These are phyloP conservation scores for Nectriaceae sp. DNA, from an alignment of 2,329 filamentous ascomycete genomes.

Conservation along the genomic window DNA sequence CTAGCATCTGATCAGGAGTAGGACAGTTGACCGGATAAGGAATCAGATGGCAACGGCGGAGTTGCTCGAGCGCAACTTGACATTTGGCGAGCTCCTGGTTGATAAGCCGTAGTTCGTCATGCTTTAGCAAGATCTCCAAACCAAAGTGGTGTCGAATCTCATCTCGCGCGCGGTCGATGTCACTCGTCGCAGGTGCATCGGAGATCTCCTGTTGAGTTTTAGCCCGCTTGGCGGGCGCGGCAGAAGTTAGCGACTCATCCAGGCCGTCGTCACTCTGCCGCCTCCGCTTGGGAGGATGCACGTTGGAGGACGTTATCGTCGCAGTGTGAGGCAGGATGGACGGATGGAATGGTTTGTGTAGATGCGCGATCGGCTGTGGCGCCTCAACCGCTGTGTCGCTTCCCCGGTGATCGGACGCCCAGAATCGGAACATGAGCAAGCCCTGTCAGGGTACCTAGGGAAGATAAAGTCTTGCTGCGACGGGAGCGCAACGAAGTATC, in stretches of 20 bases:
- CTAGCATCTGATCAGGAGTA: constrained; percentile 66
- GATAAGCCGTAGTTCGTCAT: constrained; percentile 90
- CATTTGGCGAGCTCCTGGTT: constrained; percentile 97
- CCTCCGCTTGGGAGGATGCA: constrained; percentile 43
- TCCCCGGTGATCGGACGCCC: constrained; percentile 59
- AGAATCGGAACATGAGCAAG: constrained; percentile 64
- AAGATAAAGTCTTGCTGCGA: constrained; percentile 16
- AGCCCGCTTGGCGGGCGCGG: constrained; percentile 44
- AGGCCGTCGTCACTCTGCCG: constrained; percentile 36
- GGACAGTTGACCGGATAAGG: constrained; percentile 78
- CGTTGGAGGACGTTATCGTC: constrained; percentile 26
- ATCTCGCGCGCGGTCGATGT: constrained; percentile 62
- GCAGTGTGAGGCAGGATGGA: constrained; percentile 31
- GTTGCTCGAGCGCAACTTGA: constrained; percentile 88
- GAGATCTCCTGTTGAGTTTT: constrained; percentile 36
- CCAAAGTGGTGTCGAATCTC: constrained; percentile 85
- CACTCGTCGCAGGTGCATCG: constrained; percentile 23
- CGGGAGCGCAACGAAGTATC: constrained; percentile 16
- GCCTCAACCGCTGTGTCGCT: constrained; percentile 52
- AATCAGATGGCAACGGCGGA: constrained; percentile 88
- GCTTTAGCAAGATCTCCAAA: constrained; percentile 89
- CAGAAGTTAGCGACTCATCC: constrained; percentile 25
- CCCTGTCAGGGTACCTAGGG: constrained; percentile 29
- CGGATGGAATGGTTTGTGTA: constrained; percentile 32
- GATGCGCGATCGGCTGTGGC: constrained; percentile 42